These are phyloP conservation scores for Ophiostoma piceae DNA, from an alignment of 2,329 filamentous ascomycete genomes.

Conservation along the genomic window DNA sequence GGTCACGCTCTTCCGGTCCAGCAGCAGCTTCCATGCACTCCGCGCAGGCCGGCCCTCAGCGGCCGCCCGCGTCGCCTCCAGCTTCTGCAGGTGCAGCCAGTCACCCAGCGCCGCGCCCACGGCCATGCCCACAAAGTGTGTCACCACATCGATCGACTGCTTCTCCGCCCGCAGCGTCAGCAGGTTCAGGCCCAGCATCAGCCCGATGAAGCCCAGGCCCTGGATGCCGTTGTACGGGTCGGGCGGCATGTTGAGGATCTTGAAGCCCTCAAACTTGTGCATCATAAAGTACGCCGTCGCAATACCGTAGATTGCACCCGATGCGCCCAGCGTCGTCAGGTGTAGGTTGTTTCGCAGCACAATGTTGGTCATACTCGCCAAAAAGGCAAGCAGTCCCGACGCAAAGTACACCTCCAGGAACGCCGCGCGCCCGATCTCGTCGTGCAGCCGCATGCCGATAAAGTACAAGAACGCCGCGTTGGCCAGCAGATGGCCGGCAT, in stretches of 20 bases:
- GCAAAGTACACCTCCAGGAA: constrained; percentile 64
- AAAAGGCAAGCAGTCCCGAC: constrained; percentile 53
- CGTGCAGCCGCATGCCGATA: constrained; percentile 61
- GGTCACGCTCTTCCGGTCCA: constrained; percentile 5
- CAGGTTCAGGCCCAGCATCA: constrained; percentile 48
- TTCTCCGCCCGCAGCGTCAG: constrained; percentile 43
- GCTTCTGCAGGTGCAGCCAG: constrained; percentile 34
- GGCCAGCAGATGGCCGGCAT: constrained; percentile 51
- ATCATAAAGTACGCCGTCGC: constrained; percentile 58
- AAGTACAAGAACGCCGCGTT: constrained; percentile 65
- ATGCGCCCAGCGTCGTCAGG: constrained; percentile 59
- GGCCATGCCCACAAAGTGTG: constrained; percentile 49
- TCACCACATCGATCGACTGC: constrained; percentile 46
- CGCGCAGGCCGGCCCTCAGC: constrained; percentile 21
- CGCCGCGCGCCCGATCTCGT: constrained; percentile 62
- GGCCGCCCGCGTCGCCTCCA: constrained; percentile 25
- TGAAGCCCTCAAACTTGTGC: constrained; percentile 52
- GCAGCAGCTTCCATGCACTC: constrained; percentile 15
- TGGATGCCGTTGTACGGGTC: constrained; percentile 49
- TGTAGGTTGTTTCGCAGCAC: constrained; percentile 44
- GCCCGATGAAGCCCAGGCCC: constrained; percentile 49
- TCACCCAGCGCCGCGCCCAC: constrained; percentile 43
- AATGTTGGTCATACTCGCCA: constrained; percentile 50
- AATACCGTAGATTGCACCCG: constrained; percentile 58
- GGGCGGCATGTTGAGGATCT: constrained; percentile 53